These are phyloP conservation scores for Actinidia chinensis DNA, from an alignment of 179 eudicot species.

Conservation along the genomic window DNA sequence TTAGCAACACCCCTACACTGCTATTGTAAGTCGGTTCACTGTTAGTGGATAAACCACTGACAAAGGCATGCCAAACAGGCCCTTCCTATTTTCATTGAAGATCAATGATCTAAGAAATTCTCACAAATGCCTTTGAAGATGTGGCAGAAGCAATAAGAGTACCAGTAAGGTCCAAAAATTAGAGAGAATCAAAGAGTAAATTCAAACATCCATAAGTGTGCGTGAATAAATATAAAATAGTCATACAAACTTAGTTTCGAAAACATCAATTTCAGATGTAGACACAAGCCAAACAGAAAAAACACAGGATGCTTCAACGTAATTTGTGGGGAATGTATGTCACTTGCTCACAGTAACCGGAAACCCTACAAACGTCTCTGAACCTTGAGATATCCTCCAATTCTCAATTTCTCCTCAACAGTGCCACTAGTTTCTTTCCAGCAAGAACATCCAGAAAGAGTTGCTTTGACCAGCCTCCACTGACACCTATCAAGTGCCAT, in stretches of 20 bases:
- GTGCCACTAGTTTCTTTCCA: slow-evolving; percentile 68
- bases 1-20: slow-evolving; percentile 90
- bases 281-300: slow-evolving; percentile 69
- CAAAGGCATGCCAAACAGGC: slow-evolving; percentile 66
- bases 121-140: slow-evolving; percentile 58
- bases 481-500: slow-evolving; percentile 65
- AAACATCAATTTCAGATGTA: slow-evolving; percentile 47
- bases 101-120: slow-evolving; percentile 72
- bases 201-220: not conserved
- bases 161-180: not conserved
- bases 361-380: slow-evolving; percentile 62
- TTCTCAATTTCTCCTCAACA: slow-evolving; percentile 55
- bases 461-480: slow-evolving; percentile 75
- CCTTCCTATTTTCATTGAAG: slow-evolving; percentile 59
- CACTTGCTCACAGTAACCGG: slow-evolving; percentile 69
- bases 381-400: slow-evolving; percentile 61
- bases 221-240: too few relatives aligned
- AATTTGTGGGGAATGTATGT: slow-evolving; percentile 66
- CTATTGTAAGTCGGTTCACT: slow-evolving; percentile 87
- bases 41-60: slow-evolving; percentile 77
- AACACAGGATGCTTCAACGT: slow-evolving; percentile 62
- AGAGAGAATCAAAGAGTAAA: not conserved
- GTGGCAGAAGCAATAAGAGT: not conserved
- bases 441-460: slow-evolving; percentile 72
- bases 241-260: slow-evolving; percentile 52